These are phyloP conservation scores for Geotrichum restrictum DNA, from an alignment of 1,139 yeast species.

Conservation along the genomic window DNA sequence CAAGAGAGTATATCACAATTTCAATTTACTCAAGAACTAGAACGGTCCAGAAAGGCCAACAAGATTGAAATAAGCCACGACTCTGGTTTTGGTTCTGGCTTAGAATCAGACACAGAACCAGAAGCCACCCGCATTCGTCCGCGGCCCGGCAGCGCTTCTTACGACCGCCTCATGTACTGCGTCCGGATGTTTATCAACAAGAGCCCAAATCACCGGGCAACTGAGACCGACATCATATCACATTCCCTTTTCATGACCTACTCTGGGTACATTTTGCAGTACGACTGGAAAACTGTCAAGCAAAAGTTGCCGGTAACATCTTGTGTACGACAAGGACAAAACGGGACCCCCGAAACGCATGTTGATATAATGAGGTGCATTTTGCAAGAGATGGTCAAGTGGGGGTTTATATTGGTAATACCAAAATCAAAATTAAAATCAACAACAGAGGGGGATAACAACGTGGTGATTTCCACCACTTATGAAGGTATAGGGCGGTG, in stretches of 20 bases:
- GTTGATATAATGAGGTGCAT: neutral
- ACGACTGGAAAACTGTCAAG: neutral
- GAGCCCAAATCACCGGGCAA: neutral
- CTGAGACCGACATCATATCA: neutral
- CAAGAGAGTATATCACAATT: slow-evolving; percentile 1
- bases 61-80: neutral
- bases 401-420: neutral
- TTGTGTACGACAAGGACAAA: too few species aligned
- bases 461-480: neutral
- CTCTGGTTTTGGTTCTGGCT: neutral
- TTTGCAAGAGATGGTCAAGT: neutral
- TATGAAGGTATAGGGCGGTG: slow-evolving; percentile 7
- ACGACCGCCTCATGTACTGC: slow-evolving; percentile 7
- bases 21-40: neutral
- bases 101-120: neutral
- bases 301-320: too few species aligned
- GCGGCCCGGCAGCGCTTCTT: slow-evolving; percentile 1
- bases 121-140: slow-evolving; percentile 2
- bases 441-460: too few species aligned
- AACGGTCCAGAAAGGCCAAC: too few species aligned
- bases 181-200: slow-evolving; percentile 4
- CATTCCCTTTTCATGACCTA: neutral
- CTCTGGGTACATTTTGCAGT: neutral
- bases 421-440: neutral
- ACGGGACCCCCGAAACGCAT: neutral